Percentiles rank a stretch among this genome's conserved stretches.
phyloP scores from a whole-genome alignment of 164 flowering plant genomes.

The Euptelea pleiosperma region DNA sequence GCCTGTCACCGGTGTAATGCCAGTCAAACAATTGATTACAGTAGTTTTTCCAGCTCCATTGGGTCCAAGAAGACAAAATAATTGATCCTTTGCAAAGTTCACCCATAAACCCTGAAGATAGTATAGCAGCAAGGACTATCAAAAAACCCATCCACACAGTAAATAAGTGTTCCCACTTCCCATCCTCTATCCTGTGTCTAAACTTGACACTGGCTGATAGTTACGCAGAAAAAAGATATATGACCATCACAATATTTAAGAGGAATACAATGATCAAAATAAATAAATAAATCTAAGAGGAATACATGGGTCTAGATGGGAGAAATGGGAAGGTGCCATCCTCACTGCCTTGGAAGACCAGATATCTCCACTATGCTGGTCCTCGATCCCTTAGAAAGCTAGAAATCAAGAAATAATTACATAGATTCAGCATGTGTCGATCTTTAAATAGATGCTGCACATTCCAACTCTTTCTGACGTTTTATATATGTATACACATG shows the following conservation, averaged over 20 bases:
- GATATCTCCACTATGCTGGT: too few relatives aligned
- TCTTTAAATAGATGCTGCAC: too few relatives aligned
- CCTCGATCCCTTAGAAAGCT: too few relatives aligned
- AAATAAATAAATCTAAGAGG: background rate
- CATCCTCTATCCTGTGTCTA: background rate
- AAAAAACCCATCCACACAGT: background rate
- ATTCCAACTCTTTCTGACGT: too few relatives aligned
- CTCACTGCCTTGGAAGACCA: too few relatives aligned
- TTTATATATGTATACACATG: too few relatives aligned
- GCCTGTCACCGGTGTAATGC: slow-evolving; percentile 82
- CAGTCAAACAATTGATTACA: slow-evolving; percentile 90
- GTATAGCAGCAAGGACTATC: background rate
- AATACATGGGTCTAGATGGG: too few relatives aligned
- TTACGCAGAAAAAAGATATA: too few relatives aligned
- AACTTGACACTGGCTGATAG: slow-evolving; percentile 5
- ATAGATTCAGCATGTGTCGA: too few relatives aligned
- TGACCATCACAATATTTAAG: background rate
- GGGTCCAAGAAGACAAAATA: slow-evolving; percentile 98
- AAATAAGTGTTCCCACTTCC: background rate
- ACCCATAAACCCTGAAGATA: slow-evolving; percentile 81
- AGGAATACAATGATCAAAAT: too few relatives aligned
- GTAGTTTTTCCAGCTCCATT: slow-evolving; percentile 99
- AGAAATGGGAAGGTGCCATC: too few relatives aligned
- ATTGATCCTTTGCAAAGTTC: slow-evolving; percentile 80
- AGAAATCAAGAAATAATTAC: too few relatives aligned